Evolutionary conservation across 176 grass and related monocot species (phyloP).

Genomic region (Triticum timopheevii): DNA sequence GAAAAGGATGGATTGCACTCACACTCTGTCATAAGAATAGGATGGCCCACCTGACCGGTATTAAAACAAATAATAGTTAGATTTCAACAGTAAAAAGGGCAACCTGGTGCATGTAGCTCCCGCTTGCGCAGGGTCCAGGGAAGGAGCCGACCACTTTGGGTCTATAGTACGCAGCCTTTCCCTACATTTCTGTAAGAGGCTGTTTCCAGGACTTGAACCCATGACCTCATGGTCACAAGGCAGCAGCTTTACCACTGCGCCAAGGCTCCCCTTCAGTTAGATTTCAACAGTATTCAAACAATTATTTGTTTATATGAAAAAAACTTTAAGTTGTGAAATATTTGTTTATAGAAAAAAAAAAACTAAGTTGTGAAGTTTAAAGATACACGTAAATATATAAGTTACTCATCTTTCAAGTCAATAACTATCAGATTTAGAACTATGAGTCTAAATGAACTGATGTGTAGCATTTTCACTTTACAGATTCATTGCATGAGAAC

Average conservation of each 20-base stretch:
- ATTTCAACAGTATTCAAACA: background rate
- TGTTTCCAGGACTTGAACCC: no score
- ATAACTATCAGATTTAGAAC: background rate
- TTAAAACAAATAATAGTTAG: slow-evolving; percentile 26
- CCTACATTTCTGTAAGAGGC: no score
- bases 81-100: background rate
- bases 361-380: slow-evolving; percentile 1
- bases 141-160: no score
- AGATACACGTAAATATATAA: slow-evolving; percentile 3
- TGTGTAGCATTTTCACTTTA: background rate
- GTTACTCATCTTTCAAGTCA: background rate
- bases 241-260: no score
- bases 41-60: slow-evolving; percentile 76
- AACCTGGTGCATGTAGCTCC: no score
- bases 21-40: slow-evolving; percentile 98
- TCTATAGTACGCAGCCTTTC: no score
- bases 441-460: background rate
- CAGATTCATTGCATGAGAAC: slow-evolving; percentile 11
- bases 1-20: slow-evolving; percentile 90
- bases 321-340: background rate
- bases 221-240: no score
- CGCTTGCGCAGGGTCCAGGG: no score
- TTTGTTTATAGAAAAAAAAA: background rate
- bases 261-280: no score
- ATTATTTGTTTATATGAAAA: slow-evolving; percentile 21